Percentiles rank a stretch among this genome's conserved stretches.
These are phyloP conservation scores for Davidsoniella virescens DNA, from an alignment of 2,329 filamentous ascomycete genomes.

Conservation along the genomic window DNA sequence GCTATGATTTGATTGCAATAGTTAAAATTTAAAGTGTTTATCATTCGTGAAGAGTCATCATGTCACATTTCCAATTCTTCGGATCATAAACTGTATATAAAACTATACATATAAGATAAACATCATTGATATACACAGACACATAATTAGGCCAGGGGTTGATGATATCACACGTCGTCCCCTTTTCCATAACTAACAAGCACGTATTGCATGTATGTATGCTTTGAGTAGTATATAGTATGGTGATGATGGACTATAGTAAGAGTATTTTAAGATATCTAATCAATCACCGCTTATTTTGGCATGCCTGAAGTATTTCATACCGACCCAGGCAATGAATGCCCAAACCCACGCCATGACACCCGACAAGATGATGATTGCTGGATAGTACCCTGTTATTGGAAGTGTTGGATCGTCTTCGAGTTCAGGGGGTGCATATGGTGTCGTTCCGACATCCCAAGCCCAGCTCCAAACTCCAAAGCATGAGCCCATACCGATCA, in stretches of 20 bases:
- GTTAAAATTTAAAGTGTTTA: no score
- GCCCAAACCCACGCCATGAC: conserved; percentile 99
- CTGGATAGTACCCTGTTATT: conserved; percentile 93
- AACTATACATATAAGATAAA: no score
- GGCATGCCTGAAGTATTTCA: conserved; percentile 98
- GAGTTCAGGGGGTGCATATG: conserved; percentile 85
- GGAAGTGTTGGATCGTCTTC: conserved; percentile 90
- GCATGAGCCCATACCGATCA: conserved; percentile 90
- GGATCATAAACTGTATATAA: no score
- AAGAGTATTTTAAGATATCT: conserved; percentile 13
- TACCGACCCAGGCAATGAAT: conserved; percentile 89
- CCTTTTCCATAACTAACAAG: not conserved
- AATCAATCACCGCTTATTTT: conserved; percentile 56
- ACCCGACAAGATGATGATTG: conserved; percentile 70
- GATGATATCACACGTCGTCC: not conserved
- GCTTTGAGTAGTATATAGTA: no score
- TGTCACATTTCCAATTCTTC: no score
- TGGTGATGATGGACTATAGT: not conserved
- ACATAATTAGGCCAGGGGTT: not conserved
- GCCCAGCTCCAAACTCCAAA: conserved; percentile 96
- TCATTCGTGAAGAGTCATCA: no score
- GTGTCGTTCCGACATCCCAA: conserved; percentile 94
- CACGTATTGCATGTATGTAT: not conserved
- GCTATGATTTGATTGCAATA: no score
- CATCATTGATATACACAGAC: no score